phyloP scores from a whole-genome alignment of 495 filamentous ascomycete species.

The Tuber magnatum region DNA sequence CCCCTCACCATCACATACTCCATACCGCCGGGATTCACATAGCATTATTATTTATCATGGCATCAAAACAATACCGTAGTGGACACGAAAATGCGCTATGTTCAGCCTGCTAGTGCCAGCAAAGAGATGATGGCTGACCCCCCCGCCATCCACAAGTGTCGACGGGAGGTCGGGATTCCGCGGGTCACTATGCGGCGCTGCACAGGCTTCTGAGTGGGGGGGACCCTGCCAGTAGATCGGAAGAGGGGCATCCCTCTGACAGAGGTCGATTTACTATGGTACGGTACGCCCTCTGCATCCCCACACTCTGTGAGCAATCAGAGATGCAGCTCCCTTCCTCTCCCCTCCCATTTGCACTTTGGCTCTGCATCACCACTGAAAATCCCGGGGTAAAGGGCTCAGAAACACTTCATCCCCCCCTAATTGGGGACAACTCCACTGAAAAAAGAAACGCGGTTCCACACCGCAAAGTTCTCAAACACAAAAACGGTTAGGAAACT shows the following conservation, averaged over 20 bases:
- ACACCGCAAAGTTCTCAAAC: slow-evolving; percentile 12
- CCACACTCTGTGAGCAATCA: slow-evolving; percentile 18
- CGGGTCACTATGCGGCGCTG: slow-evolving; percentile 11
- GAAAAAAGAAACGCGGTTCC: slow-evolving; percentile 24
- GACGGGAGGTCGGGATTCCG: slow-evolving; percentile 15
- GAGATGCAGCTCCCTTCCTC: slow-evolving; percentile 9
- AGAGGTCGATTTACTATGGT: slow-evolving; percentile 21
- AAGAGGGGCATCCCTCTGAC: slow-evolving; percentile 18
- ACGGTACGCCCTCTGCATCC: slow-evolving; percentile 14
- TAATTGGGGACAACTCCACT: slow-evolving; percentile 13
- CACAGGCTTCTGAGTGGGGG: slow-evolving; percentile 21
- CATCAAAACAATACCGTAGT: not conserved
- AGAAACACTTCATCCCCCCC: slow-evolving; percentile 19
- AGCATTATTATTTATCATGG: not conserved
- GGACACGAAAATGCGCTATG: not conserved
- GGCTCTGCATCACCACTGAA: slow-evolving; percentile 10
- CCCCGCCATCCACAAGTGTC: slow-evolving; percentile 3
- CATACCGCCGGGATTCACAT: not conserved
- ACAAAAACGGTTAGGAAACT: not conserved
- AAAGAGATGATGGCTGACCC: slow-evolving; percentile 13
- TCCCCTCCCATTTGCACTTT: not conserved
- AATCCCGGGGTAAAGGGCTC: slow-evolving; percentile 26
- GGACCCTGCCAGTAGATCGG: slow-evolving; percentile 25
- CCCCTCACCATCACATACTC: not conserved
- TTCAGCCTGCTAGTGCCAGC: slow-evolving; percentile 1